These are phyloP conservation scores for Jamesozyma hellenica DNA, from an alignment of 805 yeast genomes.

Conservation along the genomic window DNA sequence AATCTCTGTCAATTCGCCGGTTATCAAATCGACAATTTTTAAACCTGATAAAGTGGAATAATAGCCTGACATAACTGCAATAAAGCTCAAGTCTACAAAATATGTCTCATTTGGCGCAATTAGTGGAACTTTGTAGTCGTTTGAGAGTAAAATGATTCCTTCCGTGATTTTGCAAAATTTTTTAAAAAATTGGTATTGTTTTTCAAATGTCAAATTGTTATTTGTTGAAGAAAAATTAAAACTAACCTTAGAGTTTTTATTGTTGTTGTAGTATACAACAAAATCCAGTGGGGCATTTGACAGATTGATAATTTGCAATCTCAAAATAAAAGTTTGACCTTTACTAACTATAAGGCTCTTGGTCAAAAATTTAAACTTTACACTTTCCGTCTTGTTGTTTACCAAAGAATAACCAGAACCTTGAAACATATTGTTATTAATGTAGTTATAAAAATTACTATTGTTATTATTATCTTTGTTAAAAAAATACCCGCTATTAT, in stretches of 20 bases:
- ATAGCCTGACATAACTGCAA: slow-evolving; percentile 25
- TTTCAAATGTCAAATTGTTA: slow-evolving; percentile 11
- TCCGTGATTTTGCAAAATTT: slow-evolving; percentile 18
- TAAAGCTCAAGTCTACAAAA: slow-evolving; percentile 21
- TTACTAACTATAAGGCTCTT: slow-evolving; percentile 12
- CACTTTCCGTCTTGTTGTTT: slow-evolving; percentile 16
- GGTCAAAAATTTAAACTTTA: slow-evolving; percentile 22
- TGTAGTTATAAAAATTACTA: neutral
- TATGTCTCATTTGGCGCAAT: slow-evolving; percentile 22
- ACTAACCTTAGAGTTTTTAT: slow-evolving; percentile 1
- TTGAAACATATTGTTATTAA: neutral
- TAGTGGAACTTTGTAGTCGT: slow-evolving; percentile 26
- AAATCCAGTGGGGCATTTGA: slow-evolving; percentile 21
- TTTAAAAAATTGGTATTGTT: slow-evolving; percentile 18
- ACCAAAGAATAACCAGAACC: slow-evolving; percentile 15
- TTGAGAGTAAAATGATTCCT: slow-evolving; percentile 26
- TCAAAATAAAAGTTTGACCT: slow-evolving; percentile 20
- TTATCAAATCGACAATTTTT: slow-evolving; percentile 24
- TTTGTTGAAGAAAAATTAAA: neutral
- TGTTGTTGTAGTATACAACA: slow-evolving; percentile 23
- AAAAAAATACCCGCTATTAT: neutral
- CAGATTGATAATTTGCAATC: slow-evolving; percentile 23
- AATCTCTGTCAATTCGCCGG: slow-evolving; percentile 24
- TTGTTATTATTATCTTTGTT: neutral
- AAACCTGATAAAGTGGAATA: slow-evolving; percentile 24